Conservation (phyloP, 768 basidiomycete genomes). For the Sistotremastrum niveocremeum region DNA sequence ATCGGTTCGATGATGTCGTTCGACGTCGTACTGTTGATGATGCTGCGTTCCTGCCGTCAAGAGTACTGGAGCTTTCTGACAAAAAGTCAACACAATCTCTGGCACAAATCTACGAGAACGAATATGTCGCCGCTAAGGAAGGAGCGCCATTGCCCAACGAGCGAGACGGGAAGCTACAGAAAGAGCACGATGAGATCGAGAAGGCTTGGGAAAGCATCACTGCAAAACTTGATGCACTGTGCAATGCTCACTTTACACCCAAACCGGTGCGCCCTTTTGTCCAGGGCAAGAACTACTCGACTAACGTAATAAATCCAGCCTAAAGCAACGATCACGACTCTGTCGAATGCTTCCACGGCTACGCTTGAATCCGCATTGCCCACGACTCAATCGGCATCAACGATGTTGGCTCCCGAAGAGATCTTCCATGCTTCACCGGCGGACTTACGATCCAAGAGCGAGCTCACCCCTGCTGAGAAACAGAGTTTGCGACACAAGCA, state of each 20-base stretch:
- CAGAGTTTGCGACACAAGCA: slow-evolving; percentile 51
- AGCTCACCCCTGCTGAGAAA: slow-evolving; percentile 80
- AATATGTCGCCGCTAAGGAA: slow-evolving; percentile 58
- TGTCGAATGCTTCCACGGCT: slow-evolving; percentile 71
- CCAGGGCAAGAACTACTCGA: background rate
- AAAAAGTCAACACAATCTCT: slow-evolving; percentile 79
- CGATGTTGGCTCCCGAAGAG: slow-evolving; percentile 90
- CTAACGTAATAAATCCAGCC: slow-evolving; percentile 37
- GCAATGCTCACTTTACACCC: slow-evolving; percentile 90
- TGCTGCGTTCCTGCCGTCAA: slow-evolving; percentile 83
- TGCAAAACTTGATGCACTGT: slow-evolving; percentile 81
- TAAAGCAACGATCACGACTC: slow-evolving; percentile 72
- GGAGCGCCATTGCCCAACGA: slow-evolving; percentile 50
- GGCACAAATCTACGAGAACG: slow-evolving; percentile 92
- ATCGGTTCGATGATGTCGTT: slow-evolving; percentile 81
- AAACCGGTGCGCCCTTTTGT: slow-evolving; percentile 53
- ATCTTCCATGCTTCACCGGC: slow-evolving; percentile 50
- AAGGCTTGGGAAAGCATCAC: slow-evolving; percentile 75
- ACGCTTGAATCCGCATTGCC: slow-evolving; percentile 86
- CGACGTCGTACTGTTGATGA: slow-evolving; percentile 69
- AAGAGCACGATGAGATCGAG: slow-evolving; percentile 83
- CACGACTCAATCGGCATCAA: slow-evolving; percentile 56
- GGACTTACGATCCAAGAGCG: slow-evolving; percentile 51
- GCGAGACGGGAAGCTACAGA: slow-evolving; percentile 74
- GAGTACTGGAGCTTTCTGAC: slow-evolving; percentile 79